Percentiles rank a stretch among this genome's conserved stretches.
These are phyloP conservation scores for Aurifilum marmelostoma DNA, from an alignment of 2,329 filamentous ascomycete genomes.

Conservation along the genomic window DNA sequence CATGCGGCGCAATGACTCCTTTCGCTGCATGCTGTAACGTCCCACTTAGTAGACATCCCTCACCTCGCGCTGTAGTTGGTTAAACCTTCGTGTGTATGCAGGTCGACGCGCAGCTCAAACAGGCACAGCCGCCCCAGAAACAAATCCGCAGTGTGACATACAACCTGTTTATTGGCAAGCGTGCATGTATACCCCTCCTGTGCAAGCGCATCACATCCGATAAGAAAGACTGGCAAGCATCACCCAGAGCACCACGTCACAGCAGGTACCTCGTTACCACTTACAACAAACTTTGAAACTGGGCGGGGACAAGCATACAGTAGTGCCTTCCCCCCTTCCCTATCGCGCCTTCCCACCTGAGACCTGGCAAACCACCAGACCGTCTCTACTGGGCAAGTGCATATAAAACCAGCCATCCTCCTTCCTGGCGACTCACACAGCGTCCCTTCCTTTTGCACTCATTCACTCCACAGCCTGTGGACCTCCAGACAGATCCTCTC, in stretches of 20 bases:
- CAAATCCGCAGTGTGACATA: constrained; percentile 1
- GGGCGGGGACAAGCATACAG: constrained; percentile 1
- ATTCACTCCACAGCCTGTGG: too few relatives aligned
- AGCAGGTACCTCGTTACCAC: constrained; percentile 3
- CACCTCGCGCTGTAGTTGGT: constrained; percentile 5
- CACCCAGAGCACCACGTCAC: constrained; percentile 8
- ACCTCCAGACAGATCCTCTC: background rate
- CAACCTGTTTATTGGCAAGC: background rate
- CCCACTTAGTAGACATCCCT: background rate
- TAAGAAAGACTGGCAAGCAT: background rate
- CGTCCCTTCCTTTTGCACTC: background rate
- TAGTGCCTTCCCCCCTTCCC: constrained; percentile 1
- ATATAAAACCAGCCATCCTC: constrained; percentile 23
- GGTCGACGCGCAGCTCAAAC: constrained; percentile 5
- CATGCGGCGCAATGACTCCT: constrained; percentile 7
- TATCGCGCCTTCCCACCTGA: background rate
- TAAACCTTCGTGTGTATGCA: constrained; percentile 1
- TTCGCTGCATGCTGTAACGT: background rate
- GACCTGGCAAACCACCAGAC: background rate
- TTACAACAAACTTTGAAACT: background rate
- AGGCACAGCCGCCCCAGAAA: constrained; percentile 15
- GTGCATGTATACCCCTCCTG: background rate
- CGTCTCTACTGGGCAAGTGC: background rate
- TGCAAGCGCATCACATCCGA: constrained; percentile 5
- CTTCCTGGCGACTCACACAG: background rate